These are phyloP conservation scores for Nakaseomyces nivariensis DNA, from an alignment of 1,139 yeast species.

Conservation along the genomic window DNA sequence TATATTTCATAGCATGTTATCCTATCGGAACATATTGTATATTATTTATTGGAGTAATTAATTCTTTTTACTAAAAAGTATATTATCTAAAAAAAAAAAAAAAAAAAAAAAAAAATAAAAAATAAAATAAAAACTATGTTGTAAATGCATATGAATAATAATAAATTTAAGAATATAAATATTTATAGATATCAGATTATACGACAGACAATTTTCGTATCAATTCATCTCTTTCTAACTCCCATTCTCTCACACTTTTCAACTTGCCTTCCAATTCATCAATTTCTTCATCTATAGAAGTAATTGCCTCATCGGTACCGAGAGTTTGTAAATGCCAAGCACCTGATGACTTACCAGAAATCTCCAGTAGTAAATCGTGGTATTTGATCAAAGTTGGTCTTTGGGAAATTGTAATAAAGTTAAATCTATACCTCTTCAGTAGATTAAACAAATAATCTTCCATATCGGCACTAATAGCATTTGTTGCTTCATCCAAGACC, in stretches of 20 bases:
- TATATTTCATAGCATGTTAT: neutral
- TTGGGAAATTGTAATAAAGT: slow-evolving; percentile 77
- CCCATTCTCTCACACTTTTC: slow-evolving; percentile 44
- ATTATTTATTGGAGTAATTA: neutral
- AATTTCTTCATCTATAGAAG: slow-evolving; percentile 58
- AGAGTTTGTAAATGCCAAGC: slow-evolving; percentile 41
- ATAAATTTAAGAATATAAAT: neutral
- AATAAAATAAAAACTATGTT: neutral
- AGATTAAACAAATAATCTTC: slow-evolving; percentile 81
- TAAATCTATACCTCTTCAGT: slow-evolving; percentile 58
- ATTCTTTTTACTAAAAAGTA: no score
- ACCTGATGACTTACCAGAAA: slow-evolving; percentile 39
- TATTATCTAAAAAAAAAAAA: no score
- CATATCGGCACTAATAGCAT: slow-evolving; percentile 85
- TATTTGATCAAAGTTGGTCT: slow-evolving; percentile 78
- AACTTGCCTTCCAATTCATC: slow-evolving; percentile 48
- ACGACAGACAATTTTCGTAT: slow-evolving; percentile 18
- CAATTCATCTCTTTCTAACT: slow-evolving; percentile 36
- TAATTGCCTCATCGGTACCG: slow-evolving; percentile 52
- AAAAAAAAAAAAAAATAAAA: no score
- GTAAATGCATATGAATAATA: neutral
- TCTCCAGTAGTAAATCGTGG: slow-evolving; percentile 65
- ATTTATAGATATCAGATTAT: slow-evolving; percentile 2
- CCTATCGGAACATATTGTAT: neutral
- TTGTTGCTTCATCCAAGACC: slow-evolving; percentile 84